Evolutionary conservation across 192 early-diverging fungal genomes (phyloP).

Genomic region (Gaertneriomyces semiglobifer): DNA sequence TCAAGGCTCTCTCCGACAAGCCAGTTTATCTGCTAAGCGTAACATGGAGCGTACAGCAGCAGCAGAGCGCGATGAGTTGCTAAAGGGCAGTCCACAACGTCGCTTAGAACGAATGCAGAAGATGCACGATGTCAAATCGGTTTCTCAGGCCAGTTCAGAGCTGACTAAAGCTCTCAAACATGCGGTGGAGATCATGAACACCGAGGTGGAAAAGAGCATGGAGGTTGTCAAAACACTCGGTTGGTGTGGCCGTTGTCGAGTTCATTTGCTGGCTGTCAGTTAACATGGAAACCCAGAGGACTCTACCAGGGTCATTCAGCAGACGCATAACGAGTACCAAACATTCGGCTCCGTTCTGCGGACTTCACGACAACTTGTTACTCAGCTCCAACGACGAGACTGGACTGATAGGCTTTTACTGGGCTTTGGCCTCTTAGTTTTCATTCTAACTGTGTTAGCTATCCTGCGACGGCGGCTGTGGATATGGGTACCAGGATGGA

Average conservation of each 20-base stretch:
- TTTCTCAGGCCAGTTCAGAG: constrained; percentile 30
- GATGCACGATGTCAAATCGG: constrained; percentile 10
- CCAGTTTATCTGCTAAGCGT: constrained; percentile 52
- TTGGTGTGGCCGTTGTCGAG: constrained; percentile 18
- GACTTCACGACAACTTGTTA: constrained; percentile 56
- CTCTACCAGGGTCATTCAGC: constrained; percentile 50
- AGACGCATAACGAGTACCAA: constrained; percentile 55
- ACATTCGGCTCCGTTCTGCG: constrained; percentile 51
- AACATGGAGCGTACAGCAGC: constrained; percentile 46
- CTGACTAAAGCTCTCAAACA: constrained; percentile 57
- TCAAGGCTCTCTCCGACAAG: constrained; percentile 44
- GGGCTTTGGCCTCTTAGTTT: constrained; percentile 58
- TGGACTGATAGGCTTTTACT: constrained; percentile 65
- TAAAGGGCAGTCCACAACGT: constrained; percentile 27
- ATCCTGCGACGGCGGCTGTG: constrained; percentile 63
- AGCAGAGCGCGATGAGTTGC: constrained; percentile 45
- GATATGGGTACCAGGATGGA: constrained; percentile 34
- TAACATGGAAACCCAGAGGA: constrained; percentile 38
- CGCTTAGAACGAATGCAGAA: constrained; percentile 26
- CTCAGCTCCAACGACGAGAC: constrained; percentile 65
- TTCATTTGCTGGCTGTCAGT: background rate
- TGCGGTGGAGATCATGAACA: constrained; percentile 59
- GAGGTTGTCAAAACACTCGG: constrained; percentile 43
- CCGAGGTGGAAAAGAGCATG: constrained; percentile 61
- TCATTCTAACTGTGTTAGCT: constrained; percentile 56